Conservation (phyloP, 78 protist species). For the Dictyostelium intermedium region DNA sequence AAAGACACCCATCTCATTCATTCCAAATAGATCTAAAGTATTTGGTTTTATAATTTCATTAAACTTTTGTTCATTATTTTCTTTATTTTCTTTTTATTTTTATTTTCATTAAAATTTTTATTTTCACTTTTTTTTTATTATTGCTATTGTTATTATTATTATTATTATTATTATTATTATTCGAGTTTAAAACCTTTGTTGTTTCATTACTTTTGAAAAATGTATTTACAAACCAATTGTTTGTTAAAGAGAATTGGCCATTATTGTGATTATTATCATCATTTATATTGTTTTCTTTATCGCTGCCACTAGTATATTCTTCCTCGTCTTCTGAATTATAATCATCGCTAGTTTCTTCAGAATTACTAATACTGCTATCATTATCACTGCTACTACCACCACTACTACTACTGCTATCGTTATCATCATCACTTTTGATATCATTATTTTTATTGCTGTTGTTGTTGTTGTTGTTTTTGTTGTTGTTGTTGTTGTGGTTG, state of each 20-base stretch:
- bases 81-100: not conserved
- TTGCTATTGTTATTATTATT: not conserved
- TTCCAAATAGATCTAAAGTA: not conserved
- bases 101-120: not conserved
- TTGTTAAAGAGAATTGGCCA: not conserved
- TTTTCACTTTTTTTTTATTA: not conserved
- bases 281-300: not conserved
- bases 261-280: not conserved
- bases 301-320: not conserved
- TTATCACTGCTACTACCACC: not conserved
- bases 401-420: not conserved
- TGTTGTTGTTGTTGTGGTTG: not conserved
- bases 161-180: not conserved
- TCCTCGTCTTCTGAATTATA: not conserved
- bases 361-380: not conserved
- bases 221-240: not conserved
- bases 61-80: not conserved
- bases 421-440: not conserved
- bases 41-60: not conserved
- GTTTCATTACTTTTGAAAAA: not conserved
- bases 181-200: not conserved
- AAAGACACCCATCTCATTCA: not conserved
- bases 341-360: not conserved
- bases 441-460: not conserved
- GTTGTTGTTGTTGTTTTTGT: no score